phyloP scores from a whole-genome alignment of 441 rosid species.

The California macrophylla region DNA sequence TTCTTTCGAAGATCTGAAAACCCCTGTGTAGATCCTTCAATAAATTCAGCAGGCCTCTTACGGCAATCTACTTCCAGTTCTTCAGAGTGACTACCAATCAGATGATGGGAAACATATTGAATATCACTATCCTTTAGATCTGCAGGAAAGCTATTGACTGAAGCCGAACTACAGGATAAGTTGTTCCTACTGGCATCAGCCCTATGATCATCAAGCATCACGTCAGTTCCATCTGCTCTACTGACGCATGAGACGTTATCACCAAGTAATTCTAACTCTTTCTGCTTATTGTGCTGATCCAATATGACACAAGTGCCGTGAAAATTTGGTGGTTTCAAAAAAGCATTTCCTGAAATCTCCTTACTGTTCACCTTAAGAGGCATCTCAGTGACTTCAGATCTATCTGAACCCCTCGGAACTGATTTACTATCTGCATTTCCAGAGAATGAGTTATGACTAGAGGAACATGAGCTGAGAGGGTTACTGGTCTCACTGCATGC shows the following conservation, averaged over 20 bases:
- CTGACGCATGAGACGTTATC: conserved; percentile 26
- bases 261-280: conserved; percentile 17
- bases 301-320: not conserved
- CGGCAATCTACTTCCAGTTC: conserved; percentile 8
- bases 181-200: conserved; percentile 16
- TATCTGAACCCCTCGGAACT: conserved; percentile 9
- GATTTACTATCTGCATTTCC: conserved; percentile 24
- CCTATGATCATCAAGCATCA: conserved; percentile 11
- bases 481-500: conserved; percentile 21
- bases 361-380: not conserved
- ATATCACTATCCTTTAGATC: conserved; percentile 12
- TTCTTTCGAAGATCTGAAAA: conserved; percentile 18
- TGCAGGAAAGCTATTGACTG: conserved; percentile 15
- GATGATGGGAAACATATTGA: conserved; percentile 12
- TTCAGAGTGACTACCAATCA: conserved; percentile 14
- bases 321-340: conserved; percentile 5
- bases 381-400: conserved; percentile 12
- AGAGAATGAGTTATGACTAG: conserved; percentile 19
- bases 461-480: conserved; percentile 22
- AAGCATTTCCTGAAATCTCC: not conserved
- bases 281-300: conserved; percentile 12
- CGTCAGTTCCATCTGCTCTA: conserved; percentile 11
- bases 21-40: conserved; percentile 13
- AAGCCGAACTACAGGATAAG: conserved; percentile 17
- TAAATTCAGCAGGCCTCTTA: conserved; percentile 10